Base-by-base conservation (phyloP, 1,284 basidiomycete species). In the Cutaneotrichosporon sp. region DNA sequence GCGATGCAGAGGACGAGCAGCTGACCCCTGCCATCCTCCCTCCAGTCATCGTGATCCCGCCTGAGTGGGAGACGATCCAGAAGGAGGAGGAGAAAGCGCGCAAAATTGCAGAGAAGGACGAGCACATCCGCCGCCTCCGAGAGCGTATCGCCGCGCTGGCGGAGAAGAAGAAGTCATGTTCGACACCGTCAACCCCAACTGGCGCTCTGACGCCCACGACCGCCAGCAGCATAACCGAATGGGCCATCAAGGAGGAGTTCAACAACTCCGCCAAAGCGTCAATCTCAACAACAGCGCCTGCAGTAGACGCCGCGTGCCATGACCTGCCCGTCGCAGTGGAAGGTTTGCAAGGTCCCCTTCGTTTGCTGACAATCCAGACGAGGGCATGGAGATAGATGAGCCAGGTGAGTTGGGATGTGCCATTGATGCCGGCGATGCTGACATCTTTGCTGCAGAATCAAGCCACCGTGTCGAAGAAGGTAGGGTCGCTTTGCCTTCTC, bases 111-210 rank as follows among this genome's bases (percentile, higher is more conserved):
- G 71, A 72, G 59, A 73, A 74, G 66, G 70, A 75, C 52, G 72
- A 70, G 56, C 67, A 67, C 42, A 79, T 79, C 10, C 61, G 70
- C 42, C 59, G 65, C 30, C 65, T 78, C 55, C 73, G 68, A 60
- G 76, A 74, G 58, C 69, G 74, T 59, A 78, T 78, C 32, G 71
- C 72, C 11, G 69, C 59, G 31, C 59, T 77, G 67, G 56, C 58
- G 46, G 63, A 58, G 26, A 69, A 62, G 65, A 62, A 64, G 57
- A 61, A 64, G 4, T 30, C 46, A 18, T 46, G 16, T 16, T 36
- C 40, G 4, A 46, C n/a, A 6, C 47, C 49, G 7, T 11, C 60
- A 0, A 63, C 67, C n/a, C 56, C 61, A 9, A 63, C 52, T 13
- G 63, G 65, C 2, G 46, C 51, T 4, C n/a, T 47, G 11, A 67